Base-by-base conservation (phyloP, 805 yeast species). In the Metschnikowia continentalis region DNA sequence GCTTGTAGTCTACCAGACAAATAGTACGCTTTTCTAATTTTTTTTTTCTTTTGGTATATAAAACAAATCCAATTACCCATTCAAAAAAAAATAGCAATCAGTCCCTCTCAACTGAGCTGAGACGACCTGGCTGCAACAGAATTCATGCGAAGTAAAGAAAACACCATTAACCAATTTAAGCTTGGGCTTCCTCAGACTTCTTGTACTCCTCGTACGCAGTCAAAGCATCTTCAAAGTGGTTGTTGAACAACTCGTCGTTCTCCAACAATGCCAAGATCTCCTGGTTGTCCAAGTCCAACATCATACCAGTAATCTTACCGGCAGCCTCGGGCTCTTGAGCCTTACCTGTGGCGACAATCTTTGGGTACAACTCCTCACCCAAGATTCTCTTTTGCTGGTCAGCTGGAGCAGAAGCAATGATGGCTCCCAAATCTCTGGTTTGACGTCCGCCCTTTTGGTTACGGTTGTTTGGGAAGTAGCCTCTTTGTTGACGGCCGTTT, bases 271-370 rank as follows among this genome's bases (percentile, higher is more conserved):
- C 86, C 66, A 91, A 76, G 64, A 94, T 88, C 77, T 92, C 97
- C 66, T 83, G 83, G 75, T 88, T 88, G 68, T 90, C 95, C 83
- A 92, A 84, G 70, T 91, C 97, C 68, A 94, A 82, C 79, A 94
- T 83, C 98, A 94, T 94, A 79, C 98, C 97, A 60, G 99, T 94
- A 71, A 94, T 89, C 80, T 91, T 92, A 77, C 97, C 96, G 61
- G 97, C 97, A 66, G 96, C 90, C 75, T 90, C 96, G 53, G 86
- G 87, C 68, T 90, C 96, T 63, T 84, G 83, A 64, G 91, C 89
- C 76, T 87, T 87, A 66, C 89, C 90, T 57, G 88, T 83, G 60
- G 90, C 83, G 59, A 86, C 84, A 66, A 94, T 87, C 82, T 84
- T 88, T 68, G 95, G 90, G 82, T 92, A 94, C 68, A 94, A 81